These are phyloP conservation scores for Eucalyptus fibrosa DNA, from an alignment of 345 rosid genomes.

Conservation along the genomic window DNA sequence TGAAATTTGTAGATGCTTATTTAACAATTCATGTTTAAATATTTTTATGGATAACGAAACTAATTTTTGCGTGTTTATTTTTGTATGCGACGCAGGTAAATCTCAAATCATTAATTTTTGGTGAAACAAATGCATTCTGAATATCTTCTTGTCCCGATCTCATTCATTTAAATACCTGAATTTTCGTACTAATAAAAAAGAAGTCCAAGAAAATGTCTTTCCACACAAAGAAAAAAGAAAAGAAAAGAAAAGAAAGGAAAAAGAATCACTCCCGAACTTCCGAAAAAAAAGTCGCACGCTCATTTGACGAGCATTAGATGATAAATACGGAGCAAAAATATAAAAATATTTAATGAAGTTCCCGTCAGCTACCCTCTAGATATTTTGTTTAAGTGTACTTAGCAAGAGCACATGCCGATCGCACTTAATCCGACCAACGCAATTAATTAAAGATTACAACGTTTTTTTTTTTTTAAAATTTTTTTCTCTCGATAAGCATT, in stretches of 20 bases:
- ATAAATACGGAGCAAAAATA: background rate
- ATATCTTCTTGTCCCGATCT: background rate
- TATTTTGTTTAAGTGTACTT: background rate
- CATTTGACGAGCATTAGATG: background rate
- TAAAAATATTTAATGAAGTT: background rate
- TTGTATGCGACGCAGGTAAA: fast-evolving
- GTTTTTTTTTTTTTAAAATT: no score
- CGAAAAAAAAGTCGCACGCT: background rate
- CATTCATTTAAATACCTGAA: background rate
- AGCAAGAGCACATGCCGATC: background rate
- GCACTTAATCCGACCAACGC: background rate
- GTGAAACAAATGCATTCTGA: background rate
- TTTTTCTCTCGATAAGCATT: background rate
- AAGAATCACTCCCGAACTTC: background rate
- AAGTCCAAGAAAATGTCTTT: background rate
- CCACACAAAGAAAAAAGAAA: background rate
- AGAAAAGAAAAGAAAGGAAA: no score
- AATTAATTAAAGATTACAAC: background rate
- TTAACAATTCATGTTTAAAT: no score
- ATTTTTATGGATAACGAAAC: background rate
- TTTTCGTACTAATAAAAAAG: background rate
- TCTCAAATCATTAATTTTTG: background rate
- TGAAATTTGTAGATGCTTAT: no score
- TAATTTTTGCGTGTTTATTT: background rate
- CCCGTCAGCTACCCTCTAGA: background rate